These are phyloP conservation scores for Ananas comosus DNA, from an alignment of 176 grass and related monocot species.

Conservation along the genomic window DNA sequence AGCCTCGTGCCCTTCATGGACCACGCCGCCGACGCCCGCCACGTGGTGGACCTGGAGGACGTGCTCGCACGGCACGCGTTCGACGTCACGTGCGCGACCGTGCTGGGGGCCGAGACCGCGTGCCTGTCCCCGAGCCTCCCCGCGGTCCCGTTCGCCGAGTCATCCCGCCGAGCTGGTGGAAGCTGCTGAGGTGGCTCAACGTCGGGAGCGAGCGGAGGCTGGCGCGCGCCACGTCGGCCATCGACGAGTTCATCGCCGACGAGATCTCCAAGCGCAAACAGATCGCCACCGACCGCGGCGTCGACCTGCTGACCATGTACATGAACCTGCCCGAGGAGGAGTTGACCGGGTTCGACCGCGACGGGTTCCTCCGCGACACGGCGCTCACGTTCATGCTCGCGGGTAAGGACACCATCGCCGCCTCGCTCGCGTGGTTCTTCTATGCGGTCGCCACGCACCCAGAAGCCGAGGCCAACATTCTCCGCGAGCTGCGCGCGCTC, in stretches of 20 bases:
- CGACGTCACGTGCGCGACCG: slow-evolving; percentile 40
- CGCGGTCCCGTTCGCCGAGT: slow-evolving; percentile 26
- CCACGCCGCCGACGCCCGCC: slow-evolving; percentile 24
- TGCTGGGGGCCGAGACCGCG: slow-evolving; percentile 39
- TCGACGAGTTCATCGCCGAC: slow-evolving; percentile 34
- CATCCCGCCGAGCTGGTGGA: slow-evolving; percentile 36
- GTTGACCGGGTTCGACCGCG: slow-evolving; percentile 24
- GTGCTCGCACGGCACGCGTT: slow-evolving; percentile 49
- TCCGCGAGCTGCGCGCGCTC: slow-evolving; percentile 28
- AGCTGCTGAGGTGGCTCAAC: slow-evolving; percentile 48
- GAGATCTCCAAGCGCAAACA: slow-evolving; percentile 33
- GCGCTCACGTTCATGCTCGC: slow-evolving; percentile 38
- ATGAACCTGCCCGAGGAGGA: slow-evolving; percentile 16
- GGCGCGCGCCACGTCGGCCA: slow-evolving; percentile 34
- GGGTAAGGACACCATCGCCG: slow-evolving; percentile 42
- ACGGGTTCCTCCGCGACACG: slow-evolving; percentile 32
- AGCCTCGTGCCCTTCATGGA: slow-evolving; percentile 45
- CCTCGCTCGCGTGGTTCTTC: slow-evolving; percentile 50
- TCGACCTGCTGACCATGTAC: slow-evolving; percentile 39
- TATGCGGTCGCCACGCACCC: slow-evolving; percentile 51
- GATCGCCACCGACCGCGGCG: slow-evolving; percentile 10
- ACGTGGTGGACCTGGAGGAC: slow-evolving; percentile 36
- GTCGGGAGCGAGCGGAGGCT: slow-evolving; percentile 48
- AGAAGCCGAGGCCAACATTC: slow-evolving; percentile 29
- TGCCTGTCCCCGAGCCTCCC: slow-evolving; percentile 35